Percentiles rank a stretch among this genome's conserved stretches.
These are phyloP conservation scores for Plasmodium coatneyi DNA, from an alignment of 169 alveolate species.

Conservation along the genomic window DNA sequence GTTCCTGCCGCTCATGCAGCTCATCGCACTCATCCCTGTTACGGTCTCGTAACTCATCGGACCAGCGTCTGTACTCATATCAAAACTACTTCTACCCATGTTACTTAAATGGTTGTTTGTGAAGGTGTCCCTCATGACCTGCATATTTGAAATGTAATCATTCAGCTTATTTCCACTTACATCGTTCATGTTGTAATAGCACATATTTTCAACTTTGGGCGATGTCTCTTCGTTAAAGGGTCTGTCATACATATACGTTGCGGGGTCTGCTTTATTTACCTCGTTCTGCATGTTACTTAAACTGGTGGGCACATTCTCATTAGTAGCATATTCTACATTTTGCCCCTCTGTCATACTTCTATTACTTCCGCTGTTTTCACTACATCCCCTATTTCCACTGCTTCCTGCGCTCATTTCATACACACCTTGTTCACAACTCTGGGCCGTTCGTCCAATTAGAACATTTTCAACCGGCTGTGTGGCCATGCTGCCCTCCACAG, in stretches of 20 bases:
- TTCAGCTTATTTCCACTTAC: constrained; percentile 3
- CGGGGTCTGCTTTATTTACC: background rate
- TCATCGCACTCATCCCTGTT: background rate
- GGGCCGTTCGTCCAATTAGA: background rate
- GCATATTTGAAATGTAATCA: background rate
- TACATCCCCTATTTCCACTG: background rate
- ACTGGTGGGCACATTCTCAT: background rate
- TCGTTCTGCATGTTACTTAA: background rate
- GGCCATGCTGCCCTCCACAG: background rate
- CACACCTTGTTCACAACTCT: background rate
- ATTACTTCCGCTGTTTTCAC: background rate
- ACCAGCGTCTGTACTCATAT: background rate
- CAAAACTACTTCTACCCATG: background rate
- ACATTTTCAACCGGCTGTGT: background rate
- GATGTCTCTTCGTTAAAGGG: background rate
- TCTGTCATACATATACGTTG: background rate
- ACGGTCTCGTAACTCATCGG: background rate
- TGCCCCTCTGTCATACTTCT: background rate
- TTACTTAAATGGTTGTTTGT: background rate
- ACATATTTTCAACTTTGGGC: background rate
- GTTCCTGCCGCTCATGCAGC: background rate
- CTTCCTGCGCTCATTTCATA: background rate
- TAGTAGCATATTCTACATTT: constrained; percentile 6
- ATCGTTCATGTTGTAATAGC: background rate
- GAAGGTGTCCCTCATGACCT: background rate